Conservation (phyloP, 805 yeast genomes). For the Monosporozyma aerobia region DNA sequence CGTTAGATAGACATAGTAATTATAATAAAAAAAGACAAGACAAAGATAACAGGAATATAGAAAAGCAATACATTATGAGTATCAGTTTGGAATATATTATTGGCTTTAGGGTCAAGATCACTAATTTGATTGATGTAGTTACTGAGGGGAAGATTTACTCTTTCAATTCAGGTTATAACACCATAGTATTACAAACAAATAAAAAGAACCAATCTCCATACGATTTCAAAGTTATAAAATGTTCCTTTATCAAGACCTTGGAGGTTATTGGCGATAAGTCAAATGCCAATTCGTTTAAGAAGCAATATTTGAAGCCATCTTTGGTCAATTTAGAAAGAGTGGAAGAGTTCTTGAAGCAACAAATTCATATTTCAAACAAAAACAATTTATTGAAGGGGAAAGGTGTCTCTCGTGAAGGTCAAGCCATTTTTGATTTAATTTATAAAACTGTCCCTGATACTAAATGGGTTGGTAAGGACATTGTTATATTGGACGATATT, state of each 20-base stretch:
- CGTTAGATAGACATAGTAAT: not conserved
- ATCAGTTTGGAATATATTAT: slow-evolving; percentile 22
- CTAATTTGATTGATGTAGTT: slow-evolving; percentile 48
- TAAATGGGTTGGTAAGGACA: slow-evolving; percentile 36
- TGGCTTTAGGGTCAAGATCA: slow-evolving; percentile 45
- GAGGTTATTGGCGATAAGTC: slow-evolving; percentile 36
- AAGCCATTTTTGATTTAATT: slow-evolving; percentile 36
- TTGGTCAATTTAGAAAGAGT: slow-evolving; percentile 27
- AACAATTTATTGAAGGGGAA: slow-evolving; percentile 25
- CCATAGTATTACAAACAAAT: slow-evolving; percentile 27
- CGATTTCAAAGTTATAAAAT: slow-evolving; percentile 44
- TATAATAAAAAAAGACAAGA: not conserved
- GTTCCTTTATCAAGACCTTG: slow-evolving; percentile 47
- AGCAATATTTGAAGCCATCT: slow-evolving; percentile 28
- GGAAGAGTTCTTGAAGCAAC: slow-evolving; percentile 17
- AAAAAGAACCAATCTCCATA: slow-evolving; percentile 17
- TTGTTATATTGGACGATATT: slow-evolving; percentile 40
- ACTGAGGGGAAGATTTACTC: slow-evolving; percentile 58
- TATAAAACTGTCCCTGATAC: slow-evolving; percentile 38
- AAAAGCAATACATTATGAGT: slow-evolving; percentile 15
- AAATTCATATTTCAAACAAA: slow-evolving; percentile 19
- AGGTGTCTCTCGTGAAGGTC: slow-evolving; percentile 36
- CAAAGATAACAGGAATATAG: not conserved
- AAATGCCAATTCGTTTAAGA: slow-evolving; percentile 21
- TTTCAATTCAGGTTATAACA: slow-evolving; percentile 38